phyloP scores from a whole-genome alignment of 2,329 filamentous ascomycete species.

The Xylaria sp. region DNA sequence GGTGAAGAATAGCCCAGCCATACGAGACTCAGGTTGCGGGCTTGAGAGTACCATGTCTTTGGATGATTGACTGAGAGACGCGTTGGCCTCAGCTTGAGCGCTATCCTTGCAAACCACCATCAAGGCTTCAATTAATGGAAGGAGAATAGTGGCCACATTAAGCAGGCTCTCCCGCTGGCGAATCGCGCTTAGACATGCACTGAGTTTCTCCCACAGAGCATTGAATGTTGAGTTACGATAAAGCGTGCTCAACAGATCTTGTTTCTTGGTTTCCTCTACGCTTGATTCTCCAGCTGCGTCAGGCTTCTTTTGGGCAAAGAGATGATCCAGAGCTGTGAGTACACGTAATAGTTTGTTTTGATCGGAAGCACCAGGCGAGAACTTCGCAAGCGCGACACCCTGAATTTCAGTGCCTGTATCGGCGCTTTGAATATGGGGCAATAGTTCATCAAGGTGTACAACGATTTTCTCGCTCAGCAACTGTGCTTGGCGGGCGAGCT shows the following conservation, averaged over 20 bases:
- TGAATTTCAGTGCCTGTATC: slow-evolving; percentile 93
- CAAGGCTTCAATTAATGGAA: slow-evolving; percentile 92
- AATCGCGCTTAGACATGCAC: slow-evolving; percentile 85
- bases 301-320: slow-evolving; percentile 81
- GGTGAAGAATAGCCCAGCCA: slow-evolving; percentile 92
- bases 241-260: slow-evolving; percentile 83
- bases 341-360: slow-evolving; percentile 95
- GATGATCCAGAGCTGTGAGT: slow-evolving; percentile 90
- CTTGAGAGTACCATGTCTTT: slow-evolving; percentile 78
- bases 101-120: slow-evolving; percentile 99
- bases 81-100: slow-evolving; percentile 71
- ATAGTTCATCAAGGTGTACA: slow-evolving; percentile 80
- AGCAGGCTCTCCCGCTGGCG: slow-evolving; percentile 93
- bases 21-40: slow-evolving; percentile 77
- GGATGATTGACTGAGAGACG: slow-evolving; percentile 50
- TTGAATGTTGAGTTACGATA: slow-evolving; percentile 93
- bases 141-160: slow-evolving; percentile 92
- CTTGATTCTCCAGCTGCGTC: slow-evolving; percentile 52
- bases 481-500: slow-evolving; percentile 87
- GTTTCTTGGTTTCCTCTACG: slow-evolving; percentile 67
- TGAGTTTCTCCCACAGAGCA: slow-evolving; percentile 89
- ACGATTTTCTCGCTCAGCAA: slow-evolving; percentile 84
- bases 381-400: slow-evolving; percentile 90
- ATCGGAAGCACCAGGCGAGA: slow-evolving; percentile 93
- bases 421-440: slow-evolving; percentile 85